A percentile compares a stretch with the other conserved stretches of the same genome.
These are phyloP conservation scores for Apiosordaria backusii DNA, from an alignment of 495 filamentous ascomycete species.

Conservation along the genomic window DNA sequence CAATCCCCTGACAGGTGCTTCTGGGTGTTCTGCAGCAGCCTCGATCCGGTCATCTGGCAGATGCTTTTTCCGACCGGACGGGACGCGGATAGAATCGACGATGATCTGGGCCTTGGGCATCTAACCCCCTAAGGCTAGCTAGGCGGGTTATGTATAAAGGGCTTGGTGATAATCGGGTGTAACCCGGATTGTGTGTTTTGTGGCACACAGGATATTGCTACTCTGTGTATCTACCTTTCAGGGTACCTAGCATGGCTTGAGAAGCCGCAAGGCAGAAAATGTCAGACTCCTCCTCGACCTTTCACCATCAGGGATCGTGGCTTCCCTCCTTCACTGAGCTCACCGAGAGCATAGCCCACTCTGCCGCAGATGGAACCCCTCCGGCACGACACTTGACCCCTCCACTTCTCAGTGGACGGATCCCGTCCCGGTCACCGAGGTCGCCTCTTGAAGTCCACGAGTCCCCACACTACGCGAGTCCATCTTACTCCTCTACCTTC, in stretches of 20 bases:
- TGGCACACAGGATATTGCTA: neutral
- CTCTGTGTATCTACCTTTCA: neutral
- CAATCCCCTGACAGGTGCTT: neutral
- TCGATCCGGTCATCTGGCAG: neutral
- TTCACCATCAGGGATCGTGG: neutral
- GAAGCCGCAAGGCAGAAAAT: neutral
- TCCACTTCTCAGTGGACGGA: neutral
- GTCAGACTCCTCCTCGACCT: neutral
- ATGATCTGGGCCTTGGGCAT: neutral
- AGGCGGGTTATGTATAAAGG: neutral
- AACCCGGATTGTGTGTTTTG: neutral
- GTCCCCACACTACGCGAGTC: neutral
- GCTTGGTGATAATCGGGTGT: neutral
- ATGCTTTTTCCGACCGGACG: neutral
- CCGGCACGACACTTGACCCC: neutral
- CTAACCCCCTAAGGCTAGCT: neutral
- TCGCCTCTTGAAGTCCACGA: neutral
- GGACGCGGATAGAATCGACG: neutral
- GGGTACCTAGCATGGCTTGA: neutral
- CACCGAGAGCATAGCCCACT: neutral
- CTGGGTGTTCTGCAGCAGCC: neutral
- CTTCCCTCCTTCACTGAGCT: conserved; percentile 1
- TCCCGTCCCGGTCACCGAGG: neutral
- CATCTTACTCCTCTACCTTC: neutral
- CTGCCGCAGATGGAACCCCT: neutral